Evolutionary conservation across 345 rosid species (phyloP).

Genomic region (Eucalyptus camaldulensis): DNA sequence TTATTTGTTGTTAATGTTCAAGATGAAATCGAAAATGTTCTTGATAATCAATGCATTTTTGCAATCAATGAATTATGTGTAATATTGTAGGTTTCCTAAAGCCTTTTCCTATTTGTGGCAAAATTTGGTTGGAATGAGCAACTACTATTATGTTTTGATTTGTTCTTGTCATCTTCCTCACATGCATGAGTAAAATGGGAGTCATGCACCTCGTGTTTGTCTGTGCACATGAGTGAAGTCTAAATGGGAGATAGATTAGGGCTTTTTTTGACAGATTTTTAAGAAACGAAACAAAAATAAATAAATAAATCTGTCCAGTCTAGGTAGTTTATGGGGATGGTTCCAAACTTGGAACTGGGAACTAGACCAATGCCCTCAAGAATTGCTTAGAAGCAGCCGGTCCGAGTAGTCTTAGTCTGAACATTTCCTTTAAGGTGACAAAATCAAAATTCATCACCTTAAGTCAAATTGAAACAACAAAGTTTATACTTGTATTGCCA

Average conservation of each 20-base stretch:
- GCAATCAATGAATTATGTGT: not conserved
- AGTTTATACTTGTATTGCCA: too few relatives aligned
- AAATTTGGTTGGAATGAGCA: not conserved
- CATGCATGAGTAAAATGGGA: not conserved
- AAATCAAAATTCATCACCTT: not conserved
- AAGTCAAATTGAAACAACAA: not conserved
- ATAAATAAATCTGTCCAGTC: accelerated
- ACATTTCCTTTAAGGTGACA: not conserved
- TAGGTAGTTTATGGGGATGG: accelerated
- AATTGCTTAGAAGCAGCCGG: too few relatives aligned
- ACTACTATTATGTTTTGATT: not conserved
- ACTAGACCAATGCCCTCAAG: too few relatives aligned
- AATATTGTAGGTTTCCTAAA: not conserved
- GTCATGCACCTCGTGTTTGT: not conserved
- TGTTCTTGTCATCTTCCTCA: not conserved
- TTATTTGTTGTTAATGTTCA: not conserved
- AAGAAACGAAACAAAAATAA: not conserved
- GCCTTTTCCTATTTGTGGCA: not conserved
- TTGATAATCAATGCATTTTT: not conserved
- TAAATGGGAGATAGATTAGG: not conserved
- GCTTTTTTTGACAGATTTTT: too few relatives aligned
- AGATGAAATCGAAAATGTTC: not conserved
- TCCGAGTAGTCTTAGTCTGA: accelerated
- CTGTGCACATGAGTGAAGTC: not conserved
- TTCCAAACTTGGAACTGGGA: too few relatives aligned